Base-by-base conservation (phyloP, 805 yeast species). In the Teunomyces barrocoloradensis region DNA sequence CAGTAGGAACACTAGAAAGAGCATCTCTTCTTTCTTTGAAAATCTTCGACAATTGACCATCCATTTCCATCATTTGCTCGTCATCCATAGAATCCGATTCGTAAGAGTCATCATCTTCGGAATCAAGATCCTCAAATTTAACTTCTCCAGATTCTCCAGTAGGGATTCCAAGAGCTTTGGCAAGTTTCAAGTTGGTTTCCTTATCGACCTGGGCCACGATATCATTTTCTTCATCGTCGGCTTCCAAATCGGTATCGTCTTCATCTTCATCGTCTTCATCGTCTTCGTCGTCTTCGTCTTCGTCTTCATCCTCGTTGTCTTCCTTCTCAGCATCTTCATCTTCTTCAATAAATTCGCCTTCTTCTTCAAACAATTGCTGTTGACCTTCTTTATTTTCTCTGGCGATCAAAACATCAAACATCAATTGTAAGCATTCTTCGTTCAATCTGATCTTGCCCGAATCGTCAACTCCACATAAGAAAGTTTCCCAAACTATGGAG, bases 21-120 rank as follows among this genome's bases (percentile, higher is more conserved):
- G 87, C 86, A 50, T 80, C 82, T 54, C 83, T 81, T 56, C 97
- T 80, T 57, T 89, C 92, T 58, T 85, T 81, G 76, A 92, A 92
- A 46, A 92, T 92, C 45, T 77, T 78, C 0, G 97, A 80, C 27
- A 92, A 71, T 51, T 89, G 94, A 18, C 77, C 87, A 61, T 92
- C 98, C 57, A 92, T 79, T 17, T 91, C 95, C 84, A 90, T 82
- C 98, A 92, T 92, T 63, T 90, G 90, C 57, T 91, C 97, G 65
- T 91, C 97, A 50, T 91, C 96, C 95, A 90, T 88, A 0, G 92
- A 83, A 36, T 69, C 75, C 0, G 74, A 68, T 54, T 87, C 96
- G 44, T 84, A 87, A 25, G 78, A 84, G 25, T 74, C 80, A 4
- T 75, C 82, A 15, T 72, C 80, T 18, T 47, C 57, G 5, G 71